Conservation (phyloP, 2,329 filamentous ascomycete genomes). For the Elsinoe batatas region DNA sequence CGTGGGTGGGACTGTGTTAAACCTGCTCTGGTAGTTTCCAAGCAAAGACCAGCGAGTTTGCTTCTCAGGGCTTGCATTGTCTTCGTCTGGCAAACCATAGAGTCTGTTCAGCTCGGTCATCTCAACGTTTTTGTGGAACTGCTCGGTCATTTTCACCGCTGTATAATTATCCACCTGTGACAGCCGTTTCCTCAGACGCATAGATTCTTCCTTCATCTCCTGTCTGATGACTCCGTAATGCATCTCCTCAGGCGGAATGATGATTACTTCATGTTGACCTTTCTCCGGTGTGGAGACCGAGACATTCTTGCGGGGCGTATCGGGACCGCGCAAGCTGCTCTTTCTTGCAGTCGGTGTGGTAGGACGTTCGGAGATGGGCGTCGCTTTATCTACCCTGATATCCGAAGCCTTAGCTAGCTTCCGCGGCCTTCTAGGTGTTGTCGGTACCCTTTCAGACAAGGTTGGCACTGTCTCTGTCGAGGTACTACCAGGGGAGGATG, state of each 20-base stretch:
- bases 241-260: not conserved
- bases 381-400: too few species aligned
- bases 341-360: not conserved
- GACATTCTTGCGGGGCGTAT: not conserved
- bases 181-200: not conserved
- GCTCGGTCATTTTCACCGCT: not conserved
- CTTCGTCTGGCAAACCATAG: slow-evolving; percentile 2
- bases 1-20: not conserved
- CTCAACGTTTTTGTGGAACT: not conserved
- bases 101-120: slow-evolving; percentile 2
- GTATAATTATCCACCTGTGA: not conserved
- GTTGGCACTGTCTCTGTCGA: not conserved
- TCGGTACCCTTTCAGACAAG: too few species aligned
- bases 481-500: not conserved
- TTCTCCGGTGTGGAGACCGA: not conserved
- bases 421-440: too few species aligned
- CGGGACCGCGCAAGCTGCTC: not conserved
- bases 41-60: not conserved
- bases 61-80: not conserved
- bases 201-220: not conserved
- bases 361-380: too few species aligned
- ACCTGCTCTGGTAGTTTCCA: not conserved
- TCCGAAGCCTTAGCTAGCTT: too few species aligned
- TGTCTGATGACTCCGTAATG: slow-evolving; percentile 4
- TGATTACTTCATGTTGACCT: not conserved